Evolutionary conservation across 352 stramenopile species (phyloP), one percentile per base, ranked within the genome.

Genomic region (Globisporangium recalcitrans): DNA sequence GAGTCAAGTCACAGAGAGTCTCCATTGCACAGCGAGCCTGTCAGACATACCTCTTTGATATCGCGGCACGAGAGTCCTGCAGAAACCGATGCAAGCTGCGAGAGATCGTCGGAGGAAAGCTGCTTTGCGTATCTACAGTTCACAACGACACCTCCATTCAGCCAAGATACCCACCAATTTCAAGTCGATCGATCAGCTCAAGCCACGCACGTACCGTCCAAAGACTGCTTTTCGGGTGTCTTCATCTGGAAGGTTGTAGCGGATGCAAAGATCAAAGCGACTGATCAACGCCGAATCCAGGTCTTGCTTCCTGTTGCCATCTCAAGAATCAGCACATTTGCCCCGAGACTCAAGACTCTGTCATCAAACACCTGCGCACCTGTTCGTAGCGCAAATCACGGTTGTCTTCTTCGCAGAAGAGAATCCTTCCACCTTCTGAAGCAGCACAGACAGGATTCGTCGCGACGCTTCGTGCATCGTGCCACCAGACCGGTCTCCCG

Each of bases 391-490:
- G 31, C 89, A 97, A 22, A 98, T 89, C 13, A 98, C 80, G 3
- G 89, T 97, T n/a, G 79, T 96, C 60, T 97, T 97, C 59, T 94
- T 93, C 16, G 80, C 82, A 48, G 88, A 95, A n/a, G 90, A 81
- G 67, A 98, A 98, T 0, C 93, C 93, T 66, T 98, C 93, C 0
- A 98, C 78, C 60, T 95, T 96, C 53, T 96, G 91, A 29, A 98
- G 72, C 36, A 98, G 61, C 48, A 97, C 90, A 0, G 89, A 97
- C 52, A 98, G 69, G 58, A 98, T 90, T 13, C 93, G 78, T 22
- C 91, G 79, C 22, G 92, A 97, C 26, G 89, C 92, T 77, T 98
- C 93, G 60, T 98, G 91, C 88, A 98, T 97, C 34, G 73, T 85
- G 24, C 84, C 85, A 26, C 81, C 82, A 14, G 89, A 93, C 22